A percentile compares a stretch with the other conserved stretches of the same genome.
These are phyloP conservation scores for Talaromyces albobiverticillius DNA, from an alignment of 2,329 filamentous ascomycete species.

Conservation along the genomic window DNA sequence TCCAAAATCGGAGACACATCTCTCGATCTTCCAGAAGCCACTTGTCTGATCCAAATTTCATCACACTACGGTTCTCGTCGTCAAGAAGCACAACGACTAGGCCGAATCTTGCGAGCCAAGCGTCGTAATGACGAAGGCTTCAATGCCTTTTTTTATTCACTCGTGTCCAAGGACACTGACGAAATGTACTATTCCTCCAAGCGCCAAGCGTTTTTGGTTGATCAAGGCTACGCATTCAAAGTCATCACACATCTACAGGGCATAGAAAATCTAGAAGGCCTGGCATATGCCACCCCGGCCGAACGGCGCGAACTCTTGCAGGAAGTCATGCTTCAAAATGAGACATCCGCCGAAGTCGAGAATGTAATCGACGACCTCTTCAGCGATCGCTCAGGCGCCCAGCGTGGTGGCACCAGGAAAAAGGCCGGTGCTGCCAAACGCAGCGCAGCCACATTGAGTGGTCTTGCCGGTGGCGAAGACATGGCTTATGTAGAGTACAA, in stretches of 20 bases:
- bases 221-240: constrained; percentile 98
- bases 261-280: constrained; percentile 75
- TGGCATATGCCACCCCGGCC: constrained; percentile 74
- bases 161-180: constrained; percentile 94
- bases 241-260: constrained; percentile 95
- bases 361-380: constrained; percentile 68
- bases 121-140: constrained; percentile 96
- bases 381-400: constrained; percentile 51
- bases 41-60: constrained; percentile 94
- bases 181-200: constrained; percentile 99
- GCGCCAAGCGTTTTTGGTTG: constrained; percentile 92
- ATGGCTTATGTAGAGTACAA: constrained; percentile 96
- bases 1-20: constrained; percentile 98
- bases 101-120: constrained; percentile 91
- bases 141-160: constrained; percentile 97
- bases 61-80: constrained; percentile 95
- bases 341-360: constrained; percentile 68
- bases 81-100: constrained; percentile 91
- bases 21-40: constrained; percentile 94
- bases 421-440: constrained; percentile 59
- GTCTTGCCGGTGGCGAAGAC: constrained; percentile 85
- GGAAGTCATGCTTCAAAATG: constrained; percentile 84
- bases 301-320: constrained; percentile 84
- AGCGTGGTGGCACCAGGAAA: constrained; percentile 45
- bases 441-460: constrained; percentile 79